phyloP scores from a whole-genome alignment of 306 rosid species.

The Corylus avellana region DNA sequence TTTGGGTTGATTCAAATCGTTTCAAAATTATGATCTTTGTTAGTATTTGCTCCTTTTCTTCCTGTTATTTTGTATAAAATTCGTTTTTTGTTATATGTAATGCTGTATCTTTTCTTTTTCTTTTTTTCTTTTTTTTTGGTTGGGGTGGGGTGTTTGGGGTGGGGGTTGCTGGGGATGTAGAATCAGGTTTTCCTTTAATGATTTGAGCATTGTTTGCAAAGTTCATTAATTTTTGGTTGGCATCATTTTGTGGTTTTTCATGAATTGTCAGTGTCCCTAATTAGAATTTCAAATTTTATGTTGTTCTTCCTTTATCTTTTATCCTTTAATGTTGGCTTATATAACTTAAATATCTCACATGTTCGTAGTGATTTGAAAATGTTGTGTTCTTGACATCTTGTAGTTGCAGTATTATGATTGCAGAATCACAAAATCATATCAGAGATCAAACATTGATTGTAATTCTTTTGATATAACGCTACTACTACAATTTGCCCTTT shows the following conservation, averaged over 20 bases:
- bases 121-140: not conserved
- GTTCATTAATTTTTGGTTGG: not conserved
- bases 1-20: not conserved
- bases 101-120: not conserved
- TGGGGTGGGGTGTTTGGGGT: not conserved
- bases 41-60: not conserved
- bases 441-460: no score
- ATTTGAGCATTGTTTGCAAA: not conserved
- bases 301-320: not conserved
- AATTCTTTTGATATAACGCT: not conserved
- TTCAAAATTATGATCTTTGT: slow-evolving; percentile 11
- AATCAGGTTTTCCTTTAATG: not conserved
- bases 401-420: no score
- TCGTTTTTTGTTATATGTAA: no score
- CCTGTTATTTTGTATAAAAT: no score
- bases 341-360: no score
- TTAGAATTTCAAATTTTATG: not conserved
- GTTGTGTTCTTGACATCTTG: no score
- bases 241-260: not conserved
- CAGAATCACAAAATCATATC: no score
- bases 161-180: not conserved
- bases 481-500: not conserved
- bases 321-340: not conserved
- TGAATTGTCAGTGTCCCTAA: not conserved
- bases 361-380: no score